Evolutionary conservation across 192 early-diverging fungal species (phyloP), one percentile per base, ranked within the genome.

Genomic region (Entomortierella parvispora): DNA sequence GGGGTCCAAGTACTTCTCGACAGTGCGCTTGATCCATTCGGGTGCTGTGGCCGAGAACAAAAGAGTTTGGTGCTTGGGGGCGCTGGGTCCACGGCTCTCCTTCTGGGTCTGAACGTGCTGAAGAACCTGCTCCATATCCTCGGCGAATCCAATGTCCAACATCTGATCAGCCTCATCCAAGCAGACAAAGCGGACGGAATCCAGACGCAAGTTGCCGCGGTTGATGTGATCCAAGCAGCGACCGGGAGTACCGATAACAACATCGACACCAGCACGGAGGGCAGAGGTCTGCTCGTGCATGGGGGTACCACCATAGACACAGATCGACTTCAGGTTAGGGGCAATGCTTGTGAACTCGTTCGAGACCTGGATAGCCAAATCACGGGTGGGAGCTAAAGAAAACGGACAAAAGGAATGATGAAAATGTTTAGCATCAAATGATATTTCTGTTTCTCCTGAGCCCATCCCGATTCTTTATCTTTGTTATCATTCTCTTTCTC

Each of bases 221-320:
- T 95, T 90, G 76, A 99, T 96, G 67, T 91, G 90, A 37, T 93
- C 91, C 57, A 91, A 76, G 44, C 92, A 86, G 72, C 91, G 90
- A 68, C 94, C 94, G 7, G 94, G 93, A 18, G 94, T 94, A 45
- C 93, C 93, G 52, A 95, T 88, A 32, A 94, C 77, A 48, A 94
- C 82, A 58, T 95, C 94, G 45, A 87, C 84, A 65, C 89, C 88
- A n/a, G 82, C 78, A 28, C 90, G 85, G 51, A 99, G 85, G 44
- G 88, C 91, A 34, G 89, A 84, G 28, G 92, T 90, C 85, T 99
- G 94, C 46, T 92, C 91, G 57, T 89, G 87, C 78, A 96, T 95
- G 26, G 93, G 90, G 2, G 89, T 88, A 67, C 97, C 97, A 58
- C 97, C 97, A 78, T 97, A 97, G 22, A 97, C 89, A 53, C 91